These are phyloP conservation scores for Ruellia speciosa DNA, from an alignment of 305 asterid genomes.

Conservation along the genomic window DNA sequence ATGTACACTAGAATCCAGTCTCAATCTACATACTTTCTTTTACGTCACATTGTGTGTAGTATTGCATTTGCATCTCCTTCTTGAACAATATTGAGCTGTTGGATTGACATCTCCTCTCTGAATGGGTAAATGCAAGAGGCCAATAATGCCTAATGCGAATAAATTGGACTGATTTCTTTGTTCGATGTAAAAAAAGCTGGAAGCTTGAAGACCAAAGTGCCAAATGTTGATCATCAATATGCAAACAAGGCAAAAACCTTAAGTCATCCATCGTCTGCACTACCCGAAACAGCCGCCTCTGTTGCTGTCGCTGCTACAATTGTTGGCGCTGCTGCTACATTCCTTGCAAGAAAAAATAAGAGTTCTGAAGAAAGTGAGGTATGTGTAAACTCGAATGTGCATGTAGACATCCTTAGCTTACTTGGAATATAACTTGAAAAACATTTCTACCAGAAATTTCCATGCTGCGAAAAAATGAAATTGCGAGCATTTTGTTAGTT, in stretches of 20 bases:
- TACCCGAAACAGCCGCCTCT: conserved; percentile 54
- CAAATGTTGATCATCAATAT: conserved; percentile 20
- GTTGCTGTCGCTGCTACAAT: conserved; percentile 53
- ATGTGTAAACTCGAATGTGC: background rate
- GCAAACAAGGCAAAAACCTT: conserved; percentile 22
- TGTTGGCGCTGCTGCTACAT: conserved; percentile 52
- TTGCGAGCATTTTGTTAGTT: background rate
- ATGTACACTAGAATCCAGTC: too few relatives aligned
- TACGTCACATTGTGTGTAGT: too few relatives aligned
- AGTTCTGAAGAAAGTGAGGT: conserved; percentile 39
- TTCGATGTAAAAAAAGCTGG: conserved; percentile 26
- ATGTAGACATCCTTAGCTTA: background rate
- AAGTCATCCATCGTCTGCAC: conserved; percentile 24
- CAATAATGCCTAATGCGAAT: conserved; percentile 4
- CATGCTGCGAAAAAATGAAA: too few relatives aligned
- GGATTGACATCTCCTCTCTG: too few relatives aligned
- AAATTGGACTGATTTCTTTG: conserved; percentile 6
- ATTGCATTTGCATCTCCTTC: too few relatives aligned
- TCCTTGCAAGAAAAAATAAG: conserved; percentile 41
- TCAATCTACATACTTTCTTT: too few relatives aligned
- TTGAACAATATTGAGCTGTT: too few relatives aligned
- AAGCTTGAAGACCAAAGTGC: conserved; percentile 17
- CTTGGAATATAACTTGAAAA: background rate
- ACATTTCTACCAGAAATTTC: too few relatives aligned
- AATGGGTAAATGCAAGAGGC: too few relatives aligned